Conservation (phyloP, 148 eudicot species). For the Fagopyrum esculentum region DNA sequence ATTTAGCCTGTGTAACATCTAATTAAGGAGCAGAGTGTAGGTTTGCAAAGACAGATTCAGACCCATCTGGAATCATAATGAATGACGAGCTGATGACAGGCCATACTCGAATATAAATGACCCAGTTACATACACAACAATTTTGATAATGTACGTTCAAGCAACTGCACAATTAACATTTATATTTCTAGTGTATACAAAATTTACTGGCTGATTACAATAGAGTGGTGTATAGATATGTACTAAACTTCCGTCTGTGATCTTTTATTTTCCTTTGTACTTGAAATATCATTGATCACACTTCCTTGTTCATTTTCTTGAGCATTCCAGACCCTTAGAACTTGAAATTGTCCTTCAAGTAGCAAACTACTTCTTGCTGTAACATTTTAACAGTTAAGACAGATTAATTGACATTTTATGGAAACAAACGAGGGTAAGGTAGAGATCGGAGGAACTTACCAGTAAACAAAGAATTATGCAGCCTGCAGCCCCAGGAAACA, state of each 20-base stretch:
- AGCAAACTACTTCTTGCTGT: slow-evolving; percentile 94
- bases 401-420: background rate
- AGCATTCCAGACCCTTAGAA: slow-evolving; percentile 26
- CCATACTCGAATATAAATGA: background rate
- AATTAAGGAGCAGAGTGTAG: too few species aligned
- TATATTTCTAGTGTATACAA: slow-evolving; percentile 7
- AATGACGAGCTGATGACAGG: background rate
- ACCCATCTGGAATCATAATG: background rate
- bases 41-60: too few species aligned
- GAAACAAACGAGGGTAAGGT: background rate
- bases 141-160: background rate
- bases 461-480: slow-evolving; percentile 69
- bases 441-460: slow-evolving; percentile 40
- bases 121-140: slow-evolving; percentile 3
- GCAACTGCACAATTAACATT: background rate
- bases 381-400: slow-evolving; percentile 16
- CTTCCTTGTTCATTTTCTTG: background rate
- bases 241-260: slow-evolving; percentile 5
- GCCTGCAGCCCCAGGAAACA: slow-evolving; percentile 89
- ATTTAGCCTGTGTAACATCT: too few species aligned
- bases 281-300: background rate
- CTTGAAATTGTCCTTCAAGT: slow-evolving; percentile 79
- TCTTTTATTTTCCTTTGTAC: background rate
- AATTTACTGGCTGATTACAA: background rate
- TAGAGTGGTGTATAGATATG: background rate